Base-by-base conservation (phyloP, 73 alveolate species). In the Tetrahymena borealis region DNA sequence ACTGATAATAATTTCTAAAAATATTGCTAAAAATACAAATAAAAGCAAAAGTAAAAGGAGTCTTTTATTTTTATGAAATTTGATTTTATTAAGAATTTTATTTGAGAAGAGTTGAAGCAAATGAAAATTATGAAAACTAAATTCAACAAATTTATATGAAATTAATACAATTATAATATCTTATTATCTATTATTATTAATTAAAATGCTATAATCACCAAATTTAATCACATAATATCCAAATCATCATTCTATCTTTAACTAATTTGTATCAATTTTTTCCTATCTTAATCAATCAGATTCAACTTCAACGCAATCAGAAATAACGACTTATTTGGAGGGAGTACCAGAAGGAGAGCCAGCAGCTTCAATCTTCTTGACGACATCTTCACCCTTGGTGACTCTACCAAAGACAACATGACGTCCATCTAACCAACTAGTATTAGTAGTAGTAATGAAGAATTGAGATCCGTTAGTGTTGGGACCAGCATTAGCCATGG, bases 401-500 rank as follows among this genome's bases (percentile, higher is more conserved):
- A 79, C 91, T 38, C 91, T 79, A 33, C 91, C 91, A 28, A 79
- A 79, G 32, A 79, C 91, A 36, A 79, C 91, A 36, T 79, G 91
- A 33, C 43, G 40, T 79, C 91, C 91, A 79, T 79, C 43, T 79
- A 79, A 33, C 93, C 95, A 79, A 31, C 78, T n/a, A 33, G 95
- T 92, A n/a, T 79, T n/a, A 36, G 43, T 40, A 79, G 95, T 90
- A 42, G 98, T 96, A 78, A 97, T 94, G 94, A 96, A 97, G 94
- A 97, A 97, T 91, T 97, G 97, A 41, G 98, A 95, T 78, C 98
- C 98, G 91, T 97, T 97, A 33, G 99, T 97, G 94, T 97, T 96
- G 10, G 98, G 98, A 31, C 99, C 99, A 39, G 98, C 96, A 91
- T 97, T 97, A 90, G 99, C 99, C 99, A 97, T 97, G 7, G 98